Evolutionary conservation across 176 grass and related monocot species (phyloP).

Genomic region (maize (Zea mays)): DNA sequence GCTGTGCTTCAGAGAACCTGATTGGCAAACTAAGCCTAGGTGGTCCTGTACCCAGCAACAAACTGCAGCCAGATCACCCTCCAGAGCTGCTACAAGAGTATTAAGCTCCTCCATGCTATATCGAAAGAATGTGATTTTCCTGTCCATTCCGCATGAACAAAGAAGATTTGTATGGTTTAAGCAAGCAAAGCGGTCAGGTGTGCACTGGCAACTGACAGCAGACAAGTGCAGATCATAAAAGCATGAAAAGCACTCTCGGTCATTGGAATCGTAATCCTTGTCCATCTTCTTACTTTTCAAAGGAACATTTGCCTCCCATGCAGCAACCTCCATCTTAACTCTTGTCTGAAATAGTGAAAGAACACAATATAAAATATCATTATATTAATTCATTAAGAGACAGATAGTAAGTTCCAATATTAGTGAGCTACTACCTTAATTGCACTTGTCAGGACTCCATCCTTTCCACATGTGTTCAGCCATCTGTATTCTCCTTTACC

Average conservation of each 20-base stretch:
- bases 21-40: constrained; percentile 20
- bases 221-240: constrained; percentile 93
- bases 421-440: constrained; percentile 60
- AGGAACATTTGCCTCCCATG: constrained; percentile 33
- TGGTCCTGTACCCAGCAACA: constrained; percentile 26
- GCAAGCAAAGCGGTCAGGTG: constrained; percentile 70
- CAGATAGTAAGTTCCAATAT: constrained; percentile 26
- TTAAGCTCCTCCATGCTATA: constrained; percentile 68
- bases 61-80: constrained; percentile 58
- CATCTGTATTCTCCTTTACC: constrained; percentile 37
- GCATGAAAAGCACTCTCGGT: constrained; percentile 85
- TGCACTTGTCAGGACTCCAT: constrained; percentile 64
- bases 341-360: constrained; percentile 49
- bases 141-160: constrained; percentile 71
- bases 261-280: constrained; percentile 64
- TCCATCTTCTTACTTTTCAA: constrained; percentile 59
- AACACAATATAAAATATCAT: constrained; percentile 15
- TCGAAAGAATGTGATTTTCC: constrained; percentile 47
- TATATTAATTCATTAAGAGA: constrained; percentile 10
- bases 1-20: constrained; percentile 24
- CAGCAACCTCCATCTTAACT: constrained; percentile 62
- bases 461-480: constrained; percentile 65
- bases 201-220: constrained; percentile 75
- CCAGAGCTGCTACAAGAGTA: constrained; percentile 66
- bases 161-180: constrained; percentile 64